Evolutionary conservation across 2,329 filamentous ascomycete genomes (phyloP).

Genomic region (Mycosphaerella sp.): DNA sequence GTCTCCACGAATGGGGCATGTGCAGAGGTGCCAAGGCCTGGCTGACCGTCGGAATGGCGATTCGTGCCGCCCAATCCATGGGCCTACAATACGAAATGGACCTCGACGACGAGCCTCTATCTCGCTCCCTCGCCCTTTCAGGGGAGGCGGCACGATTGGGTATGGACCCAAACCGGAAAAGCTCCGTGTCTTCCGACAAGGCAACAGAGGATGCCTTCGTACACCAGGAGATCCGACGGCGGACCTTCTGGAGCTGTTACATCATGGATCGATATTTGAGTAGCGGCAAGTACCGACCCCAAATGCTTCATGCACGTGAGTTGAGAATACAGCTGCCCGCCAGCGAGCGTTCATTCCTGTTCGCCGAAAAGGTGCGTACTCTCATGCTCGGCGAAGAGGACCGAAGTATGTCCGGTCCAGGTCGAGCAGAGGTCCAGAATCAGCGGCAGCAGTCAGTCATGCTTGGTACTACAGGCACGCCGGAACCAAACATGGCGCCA

Average conservation of each 20-base stretch:
- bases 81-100: constrained; percentile 54
- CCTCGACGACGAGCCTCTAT: constrained; percentile 33
- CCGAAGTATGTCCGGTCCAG: constrained; percentile 31
- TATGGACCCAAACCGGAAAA: constrained; percentile 20
- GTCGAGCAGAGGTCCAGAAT: constrained; percentile 37
- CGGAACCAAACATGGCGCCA: constrained; percentile 17
- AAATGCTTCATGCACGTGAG: constrained; percentile 54
- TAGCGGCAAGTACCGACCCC: constrained; percentile 55
- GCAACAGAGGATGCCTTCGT: constrained; percentile 43
- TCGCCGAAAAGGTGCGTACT: constrained; percentile 53
- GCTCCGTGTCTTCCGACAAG: constrained; percentile 22
- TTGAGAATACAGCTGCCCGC: constrained; percentile 62
- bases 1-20: constrained; percentile 65
- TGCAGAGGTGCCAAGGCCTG: constrained; percentile 57
- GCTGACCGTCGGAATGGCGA: constrained; percentile 55
- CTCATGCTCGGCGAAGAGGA: constrained; percentile 43
- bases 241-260: constrained; percentile 70
- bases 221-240: constrained; percentile 56
- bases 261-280: constrained; percentile 65
- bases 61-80: constrained; percentile 57
- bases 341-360: constrained; percentile 58
- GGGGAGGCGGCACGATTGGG: constrained; percentile 38
- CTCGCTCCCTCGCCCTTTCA: constrained; percentile 35
- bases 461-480: constrained; percentile 23
- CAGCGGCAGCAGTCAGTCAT: constrained; percentile 43